Base-by-base conservation (phyloP, 257 asterid genomes). In the Gardenia jasminoides region DNA sequence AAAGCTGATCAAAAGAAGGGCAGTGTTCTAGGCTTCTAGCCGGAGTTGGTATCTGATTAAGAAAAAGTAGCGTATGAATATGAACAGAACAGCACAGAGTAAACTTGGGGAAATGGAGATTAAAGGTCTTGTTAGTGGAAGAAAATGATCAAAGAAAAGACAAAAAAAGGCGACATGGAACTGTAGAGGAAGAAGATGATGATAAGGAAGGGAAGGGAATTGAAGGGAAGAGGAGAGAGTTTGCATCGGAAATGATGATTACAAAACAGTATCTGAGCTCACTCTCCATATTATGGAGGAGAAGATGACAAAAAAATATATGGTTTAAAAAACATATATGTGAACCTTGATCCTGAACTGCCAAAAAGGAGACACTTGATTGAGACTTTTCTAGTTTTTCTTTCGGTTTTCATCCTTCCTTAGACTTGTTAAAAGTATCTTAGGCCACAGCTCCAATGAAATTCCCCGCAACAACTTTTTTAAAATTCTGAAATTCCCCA, bases 361-460 rank as follows among this genome's bases (percentile, higher is more conserved):
- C 79, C 85, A 78, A 82, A 82, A 82, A 82, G 77, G 76, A 28
- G 20, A 43, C 67, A 47, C 8, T 46, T 79, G 82, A 82, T 74
- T 20, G 59, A 4, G 70, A 82, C 80, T 58, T 82, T 4, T 41
- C 68, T 78, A 52, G 76, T 54, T 50, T 67, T 80, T 64, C 13
- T 24, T 64, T 69, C 47, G 56, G 66, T 43, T 30, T 46, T 50
- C 72, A 65, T 44, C 28, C 24, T 12, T 20, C n/a, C 33, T 17
- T 31, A 20, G 56, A 16, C 62, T 54, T 78, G 59, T 61, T 69
- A 33, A 69, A 69, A 69, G 8, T 13, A 39, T 30, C 13, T 69
- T 56, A 30, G 13, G 1, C 36, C 41, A 64, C 31, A 8, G 28
- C 67, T 61, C 33, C 67, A 0, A n/a, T 33, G 3, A 31, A 61